phyloP scores from a whole-genome alignment of 257 asterid genomes.

The Rauvolfia tetraphylla region DNA sequence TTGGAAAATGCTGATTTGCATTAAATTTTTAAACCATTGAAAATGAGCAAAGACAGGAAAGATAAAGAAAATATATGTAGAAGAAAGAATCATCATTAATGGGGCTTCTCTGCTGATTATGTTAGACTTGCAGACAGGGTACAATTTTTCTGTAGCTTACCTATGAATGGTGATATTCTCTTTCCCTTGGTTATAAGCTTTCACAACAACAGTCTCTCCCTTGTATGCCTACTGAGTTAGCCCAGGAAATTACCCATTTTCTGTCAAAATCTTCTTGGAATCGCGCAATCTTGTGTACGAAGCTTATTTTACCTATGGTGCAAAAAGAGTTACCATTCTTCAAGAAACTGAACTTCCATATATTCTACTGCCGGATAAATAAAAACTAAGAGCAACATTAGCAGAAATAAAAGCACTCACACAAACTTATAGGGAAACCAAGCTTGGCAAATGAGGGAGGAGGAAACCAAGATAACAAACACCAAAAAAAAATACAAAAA shows the following conservation, averaged over 20 bases:
- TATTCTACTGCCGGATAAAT: neutral
- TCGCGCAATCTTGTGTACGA: slow-evolving; percentile 21
- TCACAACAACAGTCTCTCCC: slow-evolving; percentile 25
- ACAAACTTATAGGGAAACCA: neutral
- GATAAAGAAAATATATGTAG: neutral
- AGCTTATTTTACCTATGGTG: slow-evolving; percentile 26
- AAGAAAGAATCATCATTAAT: neutral
- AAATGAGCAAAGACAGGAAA: neutral
- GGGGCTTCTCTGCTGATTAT: no score
- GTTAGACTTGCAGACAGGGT: no score
- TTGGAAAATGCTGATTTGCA: neutral
- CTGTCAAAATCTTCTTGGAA: slow-evolving; percentile 28
- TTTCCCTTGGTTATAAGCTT: slow-evolving; percentile 22
- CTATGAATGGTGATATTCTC: slow-evolving; percentile 34
- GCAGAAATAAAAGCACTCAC: neutral
- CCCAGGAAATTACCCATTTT: slow-evolving; percentile 35
- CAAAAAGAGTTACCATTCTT: neutral
- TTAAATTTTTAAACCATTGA: neutral
- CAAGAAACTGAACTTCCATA: neutral
- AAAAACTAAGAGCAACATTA: neutral
- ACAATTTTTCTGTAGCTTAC: neutral
- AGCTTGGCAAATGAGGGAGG: neutral
- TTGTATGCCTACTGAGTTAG: slow-evolving; percentile 24
- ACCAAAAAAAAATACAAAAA: neutral
- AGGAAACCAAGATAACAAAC: neutral